Base-by-base conservation (phyloP, 2,329 filamentous ascomycete genomes). In the Apiospora malaysiana region DNA sequence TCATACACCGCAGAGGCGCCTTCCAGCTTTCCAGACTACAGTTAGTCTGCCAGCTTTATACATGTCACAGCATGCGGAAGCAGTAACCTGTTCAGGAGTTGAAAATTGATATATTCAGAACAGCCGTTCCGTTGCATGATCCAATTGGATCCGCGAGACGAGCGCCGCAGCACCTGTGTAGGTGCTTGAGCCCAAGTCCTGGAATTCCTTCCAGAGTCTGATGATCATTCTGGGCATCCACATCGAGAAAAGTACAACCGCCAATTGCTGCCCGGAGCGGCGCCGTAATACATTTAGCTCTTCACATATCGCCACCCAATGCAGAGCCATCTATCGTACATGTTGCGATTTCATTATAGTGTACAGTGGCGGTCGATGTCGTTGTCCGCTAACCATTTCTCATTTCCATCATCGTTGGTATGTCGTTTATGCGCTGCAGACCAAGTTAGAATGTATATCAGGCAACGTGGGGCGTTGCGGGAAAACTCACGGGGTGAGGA, bases 401-500 rank as follows among this genome's bases (percentile, higher is more conserved):
- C 8, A 14, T 23, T 68, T 23, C 45, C 9, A 40, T 18, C 14
- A 43, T 56, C 21, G 14, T 40, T 16, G 12, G 9, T 27, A 18
- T 32, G 3, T 49, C 45, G 32, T 68, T 47, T 68, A 56, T 42
- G n/a, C 27, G 46, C 46, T 49, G 25, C 16, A n/a, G 18, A 18
- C 18, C n/a, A 18, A 32, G 10, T 63, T 63, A 63, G 27, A 45
- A 45, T 45, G 4, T 10, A 37, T 14, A 18, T 14, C 18, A 8
- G 9, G n/a, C 16, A 40, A 21, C n/a, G 37, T 23, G 23, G 8
- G 9, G 27, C 25, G 46, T 12, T 18, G 32, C 4, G 23, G 21
- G 10, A n/a, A 56, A 25, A 37, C 86, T 82, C 82, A 90, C 88
- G 89, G 88, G 80, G 91, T 91, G 74, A 93, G 85, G 71, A 93